These are phyloP conservation scores for Cronartium quercuum DNA, from an alignment of 1,284 basidiomycete genomes.

Conservation along the genomic window DNA sequence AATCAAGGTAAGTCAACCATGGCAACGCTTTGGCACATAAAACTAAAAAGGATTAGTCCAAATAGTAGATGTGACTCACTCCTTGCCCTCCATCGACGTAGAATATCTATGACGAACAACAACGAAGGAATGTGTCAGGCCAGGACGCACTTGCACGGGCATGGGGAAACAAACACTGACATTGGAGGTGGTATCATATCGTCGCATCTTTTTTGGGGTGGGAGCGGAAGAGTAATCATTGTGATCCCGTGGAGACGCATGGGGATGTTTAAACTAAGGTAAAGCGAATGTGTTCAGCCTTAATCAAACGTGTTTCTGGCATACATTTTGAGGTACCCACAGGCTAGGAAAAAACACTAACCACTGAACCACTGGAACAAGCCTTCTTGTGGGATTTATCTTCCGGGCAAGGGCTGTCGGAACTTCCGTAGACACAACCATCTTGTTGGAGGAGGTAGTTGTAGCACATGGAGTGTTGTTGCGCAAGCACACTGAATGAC, in stretches of 20 bases:
- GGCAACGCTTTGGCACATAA: too few relatives aligned
- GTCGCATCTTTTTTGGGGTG: background rate
- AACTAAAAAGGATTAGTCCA: too few relatives aligned
- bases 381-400: background rate
- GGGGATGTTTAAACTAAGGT: too few relatives aligned
- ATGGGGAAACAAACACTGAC: background rate
- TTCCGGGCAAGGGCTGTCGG: background rate
- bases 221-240: background rate
- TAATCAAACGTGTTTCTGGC: background rate
- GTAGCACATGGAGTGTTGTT: background rate
- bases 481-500: too few relatives aligned
- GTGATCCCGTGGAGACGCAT: background rate
- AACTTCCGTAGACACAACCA: background rate
- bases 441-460: background rate
- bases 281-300: background rate
- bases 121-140: background rate
- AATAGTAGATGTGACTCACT: too few relatives aligned
- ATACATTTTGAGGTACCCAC: too few relatives aligned
- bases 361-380: too few relatives aligned
- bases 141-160: background rate
- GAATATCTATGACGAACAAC: background rate
- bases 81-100: background rate
- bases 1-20: background rate
- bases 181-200: slow-evolving; percentile 12
- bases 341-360: too few relatives aligned